Conservation (phyloP, 2,329 filamentous ascomycete genomes). For the Mycosphaerella sp. region DNA sequence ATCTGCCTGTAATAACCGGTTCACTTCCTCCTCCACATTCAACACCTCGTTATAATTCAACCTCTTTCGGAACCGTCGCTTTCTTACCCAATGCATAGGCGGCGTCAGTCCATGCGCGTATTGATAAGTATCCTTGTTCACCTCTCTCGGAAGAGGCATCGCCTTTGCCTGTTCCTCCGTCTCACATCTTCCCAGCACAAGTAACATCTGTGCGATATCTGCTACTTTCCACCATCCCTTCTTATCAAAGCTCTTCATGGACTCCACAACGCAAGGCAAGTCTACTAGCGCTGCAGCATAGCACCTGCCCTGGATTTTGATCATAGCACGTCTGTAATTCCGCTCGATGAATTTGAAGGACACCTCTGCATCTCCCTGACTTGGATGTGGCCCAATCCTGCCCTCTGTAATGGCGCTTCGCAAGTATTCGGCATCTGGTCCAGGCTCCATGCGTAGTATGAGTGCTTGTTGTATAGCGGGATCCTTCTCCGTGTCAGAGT, state of each 20-base stretch:
- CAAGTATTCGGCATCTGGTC: conserved; percentile 78
- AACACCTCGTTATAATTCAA: conserved; percentile 78
- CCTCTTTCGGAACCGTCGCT: conserved; percentile 75
- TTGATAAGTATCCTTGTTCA: conserved; percentile 60
- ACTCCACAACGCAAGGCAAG: conserved; percentile 78
- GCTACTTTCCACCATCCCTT: conserved; percentile 83
- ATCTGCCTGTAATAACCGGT: conserved; percentile 66
- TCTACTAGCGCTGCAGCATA: conserved; percentile 79
- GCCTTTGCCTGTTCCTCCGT: conserved; percentile 48
- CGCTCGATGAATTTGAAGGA: conserved; percentile 70
- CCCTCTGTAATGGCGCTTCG: conserved; percentile 62
- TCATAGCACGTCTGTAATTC: conserved; percentile 65
- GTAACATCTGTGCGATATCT: conserved; percentile 82
- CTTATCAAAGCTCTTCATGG: conserved; percentile 89
- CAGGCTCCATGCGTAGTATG: conserved; percentile 79
- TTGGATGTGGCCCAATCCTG: conserved; percentile 62
- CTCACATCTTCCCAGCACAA: conserved; percentile 64
- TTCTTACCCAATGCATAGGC: conserved; percentile 78
- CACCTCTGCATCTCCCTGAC: conserved; percentile 69
- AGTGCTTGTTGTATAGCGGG: conserved; percentile 87
- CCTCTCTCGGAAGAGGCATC: conserved; percentile 61
- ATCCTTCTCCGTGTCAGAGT: conserved; percentile 80
- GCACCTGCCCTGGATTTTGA: conserved; percentile 61
- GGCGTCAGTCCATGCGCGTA: conserved; percentile 85
- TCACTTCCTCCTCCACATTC: conserved; percentile 73